These are phyloP conservation scores for Debaryomyces subglobosus DNA, from an alignment of 1,139 yeast species.

Conservation along the genomic window DNA sequence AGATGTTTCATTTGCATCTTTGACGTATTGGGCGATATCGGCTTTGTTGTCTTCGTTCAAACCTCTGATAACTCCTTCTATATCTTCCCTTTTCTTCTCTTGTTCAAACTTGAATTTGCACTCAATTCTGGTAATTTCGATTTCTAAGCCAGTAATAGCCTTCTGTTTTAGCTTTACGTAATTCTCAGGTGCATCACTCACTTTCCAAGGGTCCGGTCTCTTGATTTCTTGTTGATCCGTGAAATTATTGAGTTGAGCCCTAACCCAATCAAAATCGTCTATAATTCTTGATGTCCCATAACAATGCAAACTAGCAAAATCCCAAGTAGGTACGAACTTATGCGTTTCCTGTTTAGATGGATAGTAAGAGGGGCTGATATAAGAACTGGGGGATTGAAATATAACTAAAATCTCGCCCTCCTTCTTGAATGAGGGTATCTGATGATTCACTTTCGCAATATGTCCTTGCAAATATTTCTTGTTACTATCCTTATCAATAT, in stretches of 20 bases:
- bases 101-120: constrained; percentile 69
- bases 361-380: constrained; percentile 65
- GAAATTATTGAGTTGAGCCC: constrained; percentile 47
- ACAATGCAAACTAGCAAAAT: constrained; percentile 63
- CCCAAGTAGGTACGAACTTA: constrained; percentile 76
- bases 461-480: constrained; percentile 55
- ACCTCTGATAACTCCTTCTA: constrained; percentile 58
- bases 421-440: constrained; percentile 45
- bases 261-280: constrained; percentile 51
- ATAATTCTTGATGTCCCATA: constrained; percentile 55
- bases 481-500: constrained; percentile 39
- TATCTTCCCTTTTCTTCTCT: constrained; percentile 44
- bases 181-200: constrained; percentile 59
- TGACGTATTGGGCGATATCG: constrained; percentile 27
- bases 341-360: constrained; percentile 60
- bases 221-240: constrained; percentile 44
- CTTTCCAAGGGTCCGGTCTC: constrained; percentile 54
- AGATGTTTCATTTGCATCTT: constrained; percentile 20
- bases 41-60: constrained; percentile 30
- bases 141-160: constrained; percentile 62
- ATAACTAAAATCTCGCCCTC: constrained; percentile 49
- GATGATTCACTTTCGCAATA: constrained; percentile 58
- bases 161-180: constrained; percentile 50
- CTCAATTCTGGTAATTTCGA: constrained; percentile 52
- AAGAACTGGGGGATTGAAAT: constrained; percentile 57